phyloP scores from a whole-genome alignment of 345 rosid species.

The Kernera saxatilis region DNA sequence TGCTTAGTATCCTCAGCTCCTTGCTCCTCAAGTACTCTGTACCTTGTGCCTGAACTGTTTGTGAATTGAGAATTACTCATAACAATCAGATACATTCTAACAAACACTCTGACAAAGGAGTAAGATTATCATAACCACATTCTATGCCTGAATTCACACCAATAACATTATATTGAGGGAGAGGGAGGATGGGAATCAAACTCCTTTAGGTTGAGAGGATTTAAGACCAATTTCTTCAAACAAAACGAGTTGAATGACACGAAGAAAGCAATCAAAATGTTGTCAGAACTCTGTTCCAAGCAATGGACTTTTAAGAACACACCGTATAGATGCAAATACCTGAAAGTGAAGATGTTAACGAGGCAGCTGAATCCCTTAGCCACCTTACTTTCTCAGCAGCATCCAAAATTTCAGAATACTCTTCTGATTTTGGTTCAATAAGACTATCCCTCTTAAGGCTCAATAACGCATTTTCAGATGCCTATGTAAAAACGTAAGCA shows the following conservation, averaged over 20 bases:
- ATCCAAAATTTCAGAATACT: slow-evolving; percentile 11
- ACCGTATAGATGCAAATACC: slow-evolving; percentile 37
- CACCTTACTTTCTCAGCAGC: slow-evolving; percentile 35
- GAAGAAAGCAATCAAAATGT: neutral
- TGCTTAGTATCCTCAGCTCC: slow-evolving; percentile 32
- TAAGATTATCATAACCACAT: neutral
- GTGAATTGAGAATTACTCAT: slow-evolving; percentile 1
- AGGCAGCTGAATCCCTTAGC: slow-evolving; percentile 45
- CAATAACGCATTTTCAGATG: slow-evolving; percentile 53
- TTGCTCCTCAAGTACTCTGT: slow-evolving; percentile 57
- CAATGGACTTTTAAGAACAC: neutral
- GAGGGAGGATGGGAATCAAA: neutral
- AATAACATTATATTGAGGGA: neutral
- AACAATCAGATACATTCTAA: neutral
- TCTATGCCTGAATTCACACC: neutral
- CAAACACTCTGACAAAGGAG: neutral
- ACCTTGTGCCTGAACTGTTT: slow-evolving; percentile 65
- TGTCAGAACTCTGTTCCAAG: neutral
- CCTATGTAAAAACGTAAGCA: slow-evolving; percentile 36
- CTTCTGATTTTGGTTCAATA: slow-evolving; percentile 16
- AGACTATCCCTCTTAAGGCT: slow-evolving; percentile 35
- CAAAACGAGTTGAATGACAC: neutral
- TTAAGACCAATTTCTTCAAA: neutral
- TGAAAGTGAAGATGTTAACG: slow-evolving; percentile 44
- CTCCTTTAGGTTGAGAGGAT: neutral